Conservation (phyloP, 2,329 filamentous ascomycete species). For the Trichophyton verrucosum region DNA sequence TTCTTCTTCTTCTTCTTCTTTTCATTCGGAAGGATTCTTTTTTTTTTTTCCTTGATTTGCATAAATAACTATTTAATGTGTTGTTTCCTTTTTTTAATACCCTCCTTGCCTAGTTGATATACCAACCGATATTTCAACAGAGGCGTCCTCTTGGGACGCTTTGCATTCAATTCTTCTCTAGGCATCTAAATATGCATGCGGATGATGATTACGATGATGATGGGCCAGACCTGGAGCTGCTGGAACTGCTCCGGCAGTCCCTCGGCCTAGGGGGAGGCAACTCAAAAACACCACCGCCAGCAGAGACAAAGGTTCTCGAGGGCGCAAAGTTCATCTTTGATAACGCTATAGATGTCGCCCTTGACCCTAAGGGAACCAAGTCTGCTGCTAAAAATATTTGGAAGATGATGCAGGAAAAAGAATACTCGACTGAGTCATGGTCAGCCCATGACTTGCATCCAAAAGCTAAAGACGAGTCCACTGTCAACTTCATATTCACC, state of each 20-base stretch:
- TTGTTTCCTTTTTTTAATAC: no score
- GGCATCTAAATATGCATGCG: not conserved
- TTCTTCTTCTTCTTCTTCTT: no score
- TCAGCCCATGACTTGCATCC: conserved; percentile 82
- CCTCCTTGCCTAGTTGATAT: no score
- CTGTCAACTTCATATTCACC: conserved; percentile 85
- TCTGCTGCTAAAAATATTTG: conserved; percentile 69
- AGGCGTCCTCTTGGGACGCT: not conserved
- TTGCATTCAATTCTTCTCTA: not conserved
- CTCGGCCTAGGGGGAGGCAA: conserved; percentile 50
- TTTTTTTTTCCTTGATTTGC: no score
- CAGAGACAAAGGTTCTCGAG: conserved; percentile 71
- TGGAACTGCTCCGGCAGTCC: conserved; percentile 73
- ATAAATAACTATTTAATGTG: no score
- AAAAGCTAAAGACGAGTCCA: conserved; percentile 62
- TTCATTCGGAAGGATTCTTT: no score
- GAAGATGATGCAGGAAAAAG: conserved; percentile 66
- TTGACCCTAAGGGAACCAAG: conserved; percentile 74
- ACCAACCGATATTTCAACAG: no score
- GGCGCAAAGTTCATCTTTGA: conserved; percentile 78
- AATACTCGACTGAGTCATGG: conserved; percentile 78
- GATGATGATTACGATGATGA: conserved; percentile 41
- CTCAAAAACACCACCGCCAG: conserved; percentile 35
- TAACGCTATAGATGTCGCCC: conserved; percentile 82
- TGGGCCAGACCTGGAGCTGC: conserved; percentile 75